A percentile compares a stretch with the other conserved stretches of the same genome.
These are phyloP conservation scores for Gilbertella persicaria DNA, from an alignment of 371 early-diverging fungal species.

Conservation along the genomic window DNA sequence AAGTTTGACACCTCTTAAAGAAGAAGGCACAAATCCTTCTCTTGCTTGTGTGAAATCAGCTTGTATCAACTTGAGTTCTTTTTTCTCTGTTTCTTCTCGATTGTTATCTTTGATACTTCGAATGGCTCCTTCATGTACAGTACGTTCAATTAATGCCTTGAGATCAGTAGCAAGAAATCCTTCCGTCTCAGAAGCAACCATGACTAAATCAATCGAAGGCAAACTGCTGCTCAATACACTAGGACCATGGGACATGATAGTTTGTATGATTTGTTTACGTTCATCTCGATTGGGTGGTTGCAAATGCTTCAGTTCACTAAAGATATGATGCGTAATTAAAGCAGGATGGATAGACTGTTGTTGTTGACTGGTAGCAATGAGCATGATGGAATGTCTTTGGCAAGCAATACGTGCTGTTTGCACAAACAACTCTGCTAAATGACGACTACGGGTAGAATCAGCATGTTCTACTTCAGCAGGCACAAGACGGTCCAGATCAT, in stretches of 20 bases:
- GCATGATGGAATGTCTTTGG: constrained; percentile 52
- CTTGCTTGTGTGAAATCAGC: constrained; percentile 76
- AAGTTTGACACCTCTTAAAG: constrained; percentile 80
- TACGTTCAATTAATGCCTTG: constrained; percentile 75
- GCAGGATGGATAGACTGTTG: constrained; percentile 68
- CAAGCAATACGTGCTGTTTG: constrained; percentile 47
- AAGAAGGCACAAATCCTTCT: constrained; percentile 79
- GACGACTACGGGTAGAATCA: constrained; percentile 69
- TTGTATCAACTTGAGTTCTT: constrained; percentile 42
- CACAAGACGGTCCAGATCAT: constrained; percentile 94
- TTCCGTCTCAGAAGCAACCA: constrained; percentile 83
- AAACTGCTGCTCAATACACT: constrained; percentile 37
- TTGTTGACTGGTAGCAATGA: constrained; percentile 75
- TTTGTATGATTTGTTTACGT: constrained; percentile 65
- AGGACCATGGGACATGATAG: constrained; percentile 55
- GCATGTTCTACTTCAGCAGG: constrained; percentile 85
- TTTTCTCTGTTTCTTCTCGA: constrained; percentile 2
- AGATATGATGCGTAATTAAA: constrained; percentile 64
- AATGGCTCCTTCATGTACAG: constrained; percentile 81
- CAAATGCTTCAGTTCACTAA: constrained; percentile 69
- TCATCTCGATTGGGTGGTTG: constrained; percentile 71
- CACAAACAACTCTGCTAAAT: constrained; percentile 70
- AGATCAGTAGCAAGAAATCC: constrained; percentile 89
- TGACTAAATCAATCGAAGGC: constrained; percentile 63
- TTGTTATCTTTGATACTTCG: constrained; percentile 55